phyloP scores from a whole-genome alignment of 2,329 filamentous ascomycete species.

The Pseudocercospora musae region DNA sequence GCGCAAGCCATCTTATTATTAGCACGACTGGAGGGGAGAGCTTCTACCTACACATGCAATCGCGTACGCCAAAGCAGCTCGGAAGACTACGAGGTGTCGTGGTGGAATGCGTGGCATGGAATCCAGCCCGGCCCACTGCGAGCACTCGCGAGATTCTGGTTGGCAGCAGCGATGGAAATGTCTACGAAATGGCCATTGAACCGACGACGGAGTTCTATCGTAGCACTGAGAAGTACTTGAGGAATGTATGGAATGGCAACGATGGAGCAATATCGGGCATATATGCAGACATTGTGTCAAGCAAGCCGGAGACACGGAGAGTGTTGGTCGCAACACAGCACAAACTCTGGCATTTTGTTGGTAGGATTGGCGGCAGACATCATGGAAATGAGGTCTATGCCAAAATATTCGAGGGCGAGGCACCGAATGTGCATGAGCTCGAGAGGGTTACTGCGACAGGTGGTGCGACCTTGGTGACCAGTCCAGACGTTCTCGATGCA shows the following conservation, averaged over 20 bases:
- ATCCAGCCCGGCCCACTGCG: constrained; percentile 84
- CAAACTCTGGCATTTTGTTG: constrained; percentile 75
- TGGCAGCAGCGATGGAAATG: constrained; percentile 86
- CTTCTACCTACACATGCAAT: constrained; percentile 96
- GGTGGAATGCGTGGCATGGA: constrained; percentile 92
- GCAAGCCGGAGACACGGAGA: constrained; percentile 68
- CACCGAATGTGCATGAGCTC: constrained; percentile 72
- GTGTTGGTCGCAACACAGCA: constrained; percentile 77
- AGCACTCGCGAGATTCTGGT: constrained; percentile 92
- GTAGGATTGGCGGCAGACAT: constrained; percentile 64
- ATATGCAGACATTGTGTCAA: constrained; percentile 72
- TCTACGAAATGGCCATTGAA: constrained; percentile 95
- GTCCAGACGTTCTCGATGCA: constrained; percentile 62
- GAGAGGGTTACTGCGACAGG: constrained; percentile 57
- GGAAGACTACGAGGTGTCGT: constrained; percentile 78
- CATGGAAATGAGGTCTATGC: constrained; percentile 75
- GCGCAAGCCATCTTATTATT: constrained; percentile 88
- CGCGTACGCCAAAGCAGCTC: constrained; percentile 78
- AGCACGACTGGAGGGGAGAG: constrained; percentile 91
- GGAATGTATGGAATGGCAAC: constrained; percentile 74
- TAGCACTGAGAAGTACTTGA: constrained; percentile 89
- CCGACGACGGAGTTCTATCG: constrained; percentile 92
- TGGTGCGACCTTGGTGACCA: constrained; percentile 68
- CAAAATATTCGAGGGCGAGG: constrained; percentile 82
- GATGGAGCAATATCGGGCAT: constrained; percentile 82